These are phyloP conservation scores for Inonotus obliquus DNA, from an alignment of 1,284 basidiomycete species.

Conservation along the genomic window DNA sequence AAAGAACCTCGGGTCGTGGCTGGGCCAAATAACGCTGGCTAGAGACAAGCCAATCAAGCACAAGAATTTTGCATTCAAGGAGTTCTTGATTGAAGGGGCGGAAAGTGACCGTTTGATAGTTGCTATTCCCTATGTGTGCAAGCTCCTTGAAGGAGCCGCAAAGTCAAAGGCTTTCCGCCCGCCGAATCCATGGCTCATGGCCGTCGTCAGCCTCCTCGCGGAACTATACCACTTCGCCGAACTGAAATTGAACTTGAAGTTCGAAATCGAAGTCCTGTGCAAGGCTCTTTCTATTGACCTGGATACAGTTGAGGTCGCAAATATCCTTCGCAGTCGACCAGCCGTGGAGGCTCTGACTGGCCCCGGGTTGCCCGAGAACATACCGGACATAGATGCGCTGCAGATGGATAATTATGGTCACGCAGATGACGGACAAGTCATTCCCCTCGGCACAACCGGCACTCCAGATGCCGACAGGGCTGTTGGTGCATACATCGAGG, in stretches of 20 bases:
- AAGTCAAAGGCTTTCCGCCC: constrained; percentile 91
- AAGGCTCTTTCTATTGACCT: constrained; percentile 88
- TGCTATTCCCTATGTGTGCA: constrained; percentile 98
- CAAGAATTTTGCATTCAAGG: constrained; percentile 94
- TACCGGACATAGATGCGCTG: constrained; percentile 63
- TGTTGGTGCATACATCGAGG: constrained; percentile 68
- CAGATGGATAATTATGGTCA: constrained; percentile 65
- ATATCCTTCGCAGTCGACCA: constrained; percentile 72
- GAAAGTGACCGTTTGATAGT: constrained; percentile 90
- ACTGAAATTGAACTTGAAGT: constrained; percentile 95
- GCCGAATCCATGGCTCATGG: constrained; percentile 99
- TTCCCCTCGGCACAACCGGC: constrained; percentile 51
- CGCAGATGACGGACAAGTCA: constrained; percentile 51
- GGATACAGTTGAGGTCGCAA: constrained; percentile 81
- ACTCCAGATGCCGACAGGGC: constrained; percentile 57
- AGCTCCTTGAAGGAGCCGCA: constrained; percentile 88
- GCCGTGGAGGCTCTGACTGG: constrained; percentile 47
- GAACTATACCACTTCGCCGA: constrained; percentile 98
- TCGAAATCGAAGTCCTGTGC: constrained; percentile 98
- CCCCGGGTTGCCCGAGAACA: constrained; percentile 65
- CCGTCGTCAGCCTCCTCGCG: constrained; percentile 84
- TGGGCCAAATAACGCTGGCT: constrained; percentile 91
- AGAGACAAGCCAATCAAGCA: constrained; percentile 90
- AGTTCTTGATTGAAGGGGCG: constrained; percentile 92
- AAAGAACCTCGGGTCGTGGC: constrained; percentile 95